A percentile compares a stretch with the other conserved stretches of the same genome.
phyloP scores from a whole-genome alignment of 108 stramenopile genomes.

The Schizochytrium sp. region DNA sequence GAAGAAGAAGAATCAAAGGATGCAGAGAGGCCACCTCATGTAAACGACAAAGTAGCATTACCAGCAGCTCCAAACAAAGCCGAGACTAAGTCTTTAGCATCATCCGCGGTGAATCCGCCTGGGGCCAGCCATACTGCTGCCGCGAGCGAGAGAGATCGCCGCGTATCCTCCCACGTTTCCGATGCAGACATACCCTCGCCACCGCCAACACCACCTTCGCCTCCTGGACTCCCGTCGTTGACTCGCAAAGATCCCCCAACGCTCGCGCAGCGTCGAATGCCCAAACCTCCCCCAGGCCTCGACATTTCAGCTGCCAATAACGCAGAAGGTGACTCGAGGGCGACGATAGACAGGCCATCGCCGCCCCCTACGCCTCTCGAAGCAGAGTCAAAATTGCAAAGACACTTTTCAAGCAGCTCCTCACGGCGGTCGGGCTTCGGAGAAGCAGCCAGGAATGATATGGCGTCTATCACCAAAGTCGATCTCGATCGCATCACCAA shows the following conservation, averaged over 20 bases:
- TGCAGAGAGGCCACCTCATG: too few relatives aligned
- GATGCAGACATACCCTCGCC: not conserved
- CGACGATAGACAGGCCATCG: not conserved
- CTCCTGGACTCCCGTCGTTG: too few relatives aligned
- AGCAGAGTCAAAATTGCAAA: not conserved
- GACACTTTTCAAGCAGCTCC: not conserved
- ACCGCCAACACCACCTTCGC: not conserved
- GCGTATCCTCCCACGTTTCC: not conserved
- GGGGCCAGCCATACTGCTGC: too few relatives aligned
- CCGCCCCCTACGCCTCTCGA: not conserved
- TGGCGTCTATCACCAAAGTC: not conserved
- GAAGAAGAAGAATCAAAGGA: too few relatives aligned
- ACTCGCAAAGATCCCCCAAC: too few relatives aligned
- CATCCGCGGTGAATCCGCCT: too few relatives aligned
- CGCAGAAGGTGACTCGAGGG: not conserved
- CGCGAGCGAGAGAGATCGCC: not conserved
- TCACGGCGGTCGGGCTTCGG: not conserved
- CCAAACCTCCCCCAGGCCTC: too few relatives aligned
- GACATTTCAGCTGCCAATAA: not conserved
- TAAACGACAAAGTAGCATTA: too few relatives aligned
- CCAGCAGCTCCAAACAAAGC: too few relatives aligned
- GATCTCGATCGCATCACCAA: not conserved
- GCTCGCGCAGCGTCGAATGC: too few relatives aligned
- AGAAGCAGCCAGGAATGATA: too few relatives aligned
- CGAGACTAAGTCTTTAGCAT: too few relatives aligned